A percentile compares a stretch with the other conserved stretches of the same genome.
Evolutionary conservation across 257 asterid species (phyloP).

Genomic region (Forsythia suspensa): DNA sequence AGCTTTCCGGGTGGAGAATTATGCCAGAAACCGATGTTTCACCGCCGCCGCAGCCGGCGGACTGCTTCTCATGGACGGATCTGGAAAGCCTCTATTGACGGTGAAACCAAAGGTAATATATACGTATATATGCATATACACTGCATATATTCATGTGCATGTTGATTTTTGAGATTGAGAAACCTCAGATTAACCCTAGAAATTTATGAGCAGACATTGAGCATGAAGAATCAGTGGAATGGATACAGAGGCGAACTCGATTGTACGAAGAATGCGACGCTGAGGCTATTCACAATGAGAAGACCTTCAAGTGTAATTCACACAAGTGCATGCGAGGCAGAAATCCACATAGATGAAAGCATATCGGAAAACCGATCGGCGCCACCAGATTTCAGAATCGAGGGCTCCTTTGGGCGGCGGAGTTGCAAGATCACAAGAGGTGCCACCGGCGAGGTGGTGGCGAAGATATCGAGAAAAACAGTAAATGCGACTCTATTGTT

Average conservation of each 20-base stretch:
- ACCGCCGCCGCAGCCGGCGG: slow-evolving; percentile 10
- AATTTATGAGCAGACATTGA: neutral
- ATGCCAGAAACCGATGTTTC: slow-evolving; percentile 26
- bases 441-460: slow-evolving; percentile 20
- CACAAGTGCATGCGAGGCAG: slow-evolving; percentile 28
- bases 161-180: neutral
- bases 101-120: slow-evolving; percentile 42
- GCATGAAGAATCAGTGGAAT: slow-evolving; percentile 37
- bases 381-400: slow-evolving; percentile 19
- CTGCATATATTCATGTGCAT: neutral
- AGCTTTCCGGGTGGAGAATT: slow-evolving; percentile 42
- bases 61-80: slow-evolving; percentile 45
- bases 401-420: slow-evolving; percentile 37
- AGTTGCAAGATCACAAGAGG: slow-evolving; percentile 31
- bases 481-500: slow-evolving; percentile 29
- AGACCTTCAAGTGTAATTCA: slow-evolving; percentile 20
- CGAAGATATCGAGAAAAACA: slow-evolving; percentile 30
- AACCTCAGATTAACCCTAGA: neutral
- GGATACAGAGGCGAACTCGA: slow-evolving; percentile 34
- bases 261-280: neutral
- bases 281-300: slow-evolving; percentile 32
- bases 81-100: slow-evolving; percentile 33
- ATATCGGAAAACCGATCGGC: neutral
- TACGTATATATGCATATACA: neutral
- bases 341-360: slow-evolving; percentile 20